Base-by-base conservation (phyloP, 2,329 filamentous ascomycete genomes). In the Thermothelomyces thermophilus region DNA sequence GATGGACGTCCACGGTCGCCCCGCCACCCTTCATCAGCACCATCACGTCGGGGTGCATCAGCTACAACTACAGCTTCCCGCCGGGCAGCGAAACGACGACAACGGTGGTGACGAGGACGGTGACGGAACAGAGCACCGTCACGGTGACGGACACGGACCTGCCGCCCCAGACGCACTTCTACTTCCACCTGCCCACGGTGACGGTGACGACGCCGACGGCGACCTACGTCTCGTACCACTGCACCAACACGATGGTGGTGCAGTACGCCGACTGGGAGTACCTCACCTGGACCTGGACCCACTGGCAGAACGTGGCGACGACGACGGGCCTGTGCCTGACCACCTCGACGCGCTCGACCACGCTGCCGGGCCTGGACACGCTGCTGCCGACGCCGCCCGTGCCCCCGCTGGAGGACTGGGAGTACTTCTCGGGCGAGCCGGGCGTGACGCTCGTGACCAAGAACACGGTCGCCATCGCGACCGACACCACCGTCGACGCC, bases 161-260 rank as follows among this genome's bases (percentile, higher is more conserved):
- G 9, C 34, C 24, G 1, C 34, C 16, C 4, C 13, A 33, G 2
- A 54, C 48, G 9, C 44, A 50, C 1, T 45, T 33, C 28, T 28
- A 35, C 26, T 44, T 39, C 31, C 30, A 43, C 22, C 42, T 30
- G 10, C 51, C 51, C 1, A 46, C 48, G 16, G 35, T 54, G 6
- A 54, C 51, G 9, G 33, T 45, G 17, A 50, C 46, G 2, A 50
- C 46, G 2, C 47, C 46, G 1, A 20, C 14, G 1, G 41, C 33
- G 1, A 50, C 50, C 1, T 26, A 40, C 28, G 24, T 52, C 2
- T 50, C 42, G 3, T 37, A 41, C 24, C 47, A 55, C 44, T 55
- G 53, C 47, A 34, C 41, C 46, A 55, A 52, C 40, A 55, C 53
- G 3, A 8, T 55, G 24, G 44, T 55, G 0, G 46, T 55, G 2